These are phyloP conservation scores for Chimonanthus salicifolius DNA, from an alignment of 164 flowering plant species.

Conservation along the genomic window DNA sequence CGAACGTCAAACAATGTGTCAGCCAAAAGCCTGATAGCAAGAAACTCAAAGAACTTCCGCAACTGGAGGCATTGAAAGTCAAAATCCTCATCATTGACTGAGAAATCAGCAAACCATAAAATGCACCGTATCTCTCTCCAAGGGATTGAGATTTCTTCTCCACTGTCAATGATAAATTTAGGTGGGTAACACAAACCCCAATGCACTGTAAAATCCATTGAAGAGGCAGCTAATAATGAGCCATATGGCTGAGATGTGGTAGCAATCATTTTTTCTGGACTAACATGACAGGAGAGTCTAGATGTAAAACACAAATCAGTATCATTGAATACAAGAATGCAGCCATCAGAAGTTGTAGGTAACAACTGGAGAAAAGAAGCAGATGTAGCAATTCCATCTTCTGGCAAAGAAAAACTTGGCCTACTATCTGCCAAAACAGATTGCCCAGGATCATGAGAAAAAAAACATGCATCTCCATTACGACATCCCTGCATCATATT, in stretches of 20 bases:
- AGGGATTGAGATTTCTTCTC: slow-evolving; percentile 31
- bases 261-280: slow-evolving; percentile 46
- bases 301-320: slow-evolving; percentile 49
- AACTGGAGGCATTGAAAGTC: slow-evolving; percentile 38
- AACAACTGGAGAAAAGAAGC: slow-evolving; percentile 37
- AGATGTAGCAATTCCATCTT: slow-evolving; percentile 38
- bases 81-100: slow-evolving; percentile 24
- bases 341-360: slow-evolving; percentile 42
- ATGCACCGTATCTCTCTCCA: slow-evolving; percentile 65
- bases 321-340: slow-evolving; percentile 69
- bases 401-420: slow-evolving; percentile 43
- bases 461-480: slow-evolving; percentile 68
- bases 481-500: slow-evolving; percentile 77
- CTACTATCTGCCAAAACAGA: slow-evolving; percentile 18
- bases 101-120: slow-evolving; percentile 69
- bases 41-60: slow-evolving; percentile 57
- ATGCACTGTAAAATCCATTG: slow-evolving; percentile 34
- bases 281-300: slow-evolving; percentile 34
- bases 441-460: slow-evolving; percentile 52
- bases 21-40: slow-evolving; percentile 62
- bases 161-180: slow-evolving; percentile 35
- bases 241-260: slow-evolving; percentile 41
- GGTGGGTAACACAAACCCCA: slow-evolving; percentile 50
- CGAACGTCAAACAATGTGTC: slow-evolving; percentile 52
- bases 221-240: slow-evolving; percentile 29